Percentiles rank a stretch among this genome's conserved stretches.
Evolutionary conservation across 306 rosid genomes (phyloP).

Genomic region (Lagenaria siceraria): DNA sequence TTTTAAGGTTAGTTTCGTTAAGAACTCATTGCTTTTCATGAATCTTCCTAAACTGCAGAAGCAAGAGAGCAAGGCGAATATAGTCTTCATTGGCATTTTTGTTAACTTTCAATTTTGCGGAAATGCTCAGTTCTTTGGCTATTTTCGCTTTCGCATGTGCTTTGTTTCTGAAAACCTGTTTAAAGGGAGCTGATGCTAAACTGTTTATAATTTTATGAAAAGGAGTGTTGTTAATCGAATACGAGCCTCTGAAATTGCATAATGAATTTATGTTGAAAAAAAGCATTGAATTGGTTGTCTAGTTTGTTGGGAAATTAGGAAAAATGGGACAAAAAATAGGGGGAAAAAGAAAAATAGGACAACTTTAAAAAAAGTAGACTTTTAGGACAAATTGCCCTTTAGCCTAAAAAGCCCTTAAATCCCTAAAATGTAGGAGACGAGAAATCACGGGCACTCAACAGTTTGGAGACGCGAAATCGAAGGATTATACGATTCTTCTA

Average conservation of each 20-base stretch:
- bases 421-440: too few species aligned
- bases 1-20: not conserved
- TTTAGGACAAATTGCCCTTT: too few species aligned
- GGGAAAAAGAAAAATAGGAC: too few species aligned
- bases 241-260: not conserved
- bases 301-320: too few species aligned
- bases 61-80: not conserved
- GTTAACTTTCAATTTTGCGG: not conserved
- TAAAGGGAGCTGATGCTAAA: not conserved
- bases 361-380: too few species aligned
- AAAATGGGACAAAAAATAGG: too few species aligned
- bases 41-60: not conserved
- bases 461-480: too few species aligned
- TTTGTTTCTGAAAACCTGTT: not conserved
- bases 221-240: not conserved
- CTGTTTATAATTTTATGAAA: not conserved
- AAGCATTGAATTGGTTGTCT: not conserved
- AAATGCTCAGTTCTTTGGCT: not conserved
- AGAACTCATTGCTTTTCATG: not conserved
- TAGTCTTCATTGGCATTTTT: not conserved
- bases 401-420: too few species aligned
- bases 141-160: not conserved
- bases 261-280: not conserved
- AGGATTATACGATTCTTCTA: too few species aligned
- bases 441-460: too few species aligned